Evolutionary conservation across 768 basidiomycete species (phyloP), one percentile per base, ranked within the genome.

Genomic region (Tylopilus plumbeoviolaceoides): DNA sequence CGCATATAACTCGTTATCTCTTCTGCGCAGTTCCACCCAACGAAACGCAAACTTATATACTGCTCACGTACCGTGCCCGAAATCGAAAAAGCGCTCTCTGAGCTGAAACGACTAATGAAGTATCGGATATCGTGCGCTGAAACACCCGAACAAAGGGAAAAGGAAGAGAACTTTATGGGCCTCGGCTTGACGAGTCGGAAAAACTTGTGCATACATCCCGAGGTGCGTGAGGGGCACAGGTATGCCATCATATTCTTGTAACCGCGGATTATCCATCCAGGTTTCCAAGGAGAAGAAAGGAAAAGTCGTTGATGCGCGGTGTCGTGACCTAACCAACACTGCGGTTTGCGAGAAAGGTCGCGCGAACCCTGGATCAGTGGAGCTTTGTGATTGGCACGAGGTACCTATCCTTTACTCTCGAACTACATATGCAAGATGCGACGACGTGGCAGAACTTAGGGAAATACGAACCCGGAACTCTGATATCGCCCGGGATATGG

Each of bases 61-160:
- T 99, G 97, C 70, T 98, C 97, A 10, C 94, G 97, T 63, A 99
- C 97, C 10, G 97, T 99, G 9, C 97, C 97, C 4, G 97, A 99
- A 73, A 99, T 99, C 58, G 97, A 99, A 70, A 99, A 99, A 68
- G 97, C 95, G 0, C 75, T 99, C 53, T 84, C 94, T 4, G 97
- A 99, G 72, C 72, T 99, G 66, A 97, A 98, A 68, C 77, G 95
- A 46, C 73, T 99, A 20, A 91, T 99, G 83, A 83, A 82, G 23
- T 98, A 98, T 70, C 85, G 97, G 39, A 78, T 84, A 59, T 72
- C 76, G 9, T 77, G 73, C 56, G 87, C 87, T 11, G 89, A 90
- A 62, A 86, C 82, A 1, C 81, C 84, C 23, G 89, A 87, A 56
- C 75, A 88, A 58, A 83, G 76, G 56, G 79, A 78, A 51, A 93